These are phyloP conservation scores for Jacaranda copaia DNA, from an alignment of 257 asterid species.

Conservation along the genomic window DNA sequence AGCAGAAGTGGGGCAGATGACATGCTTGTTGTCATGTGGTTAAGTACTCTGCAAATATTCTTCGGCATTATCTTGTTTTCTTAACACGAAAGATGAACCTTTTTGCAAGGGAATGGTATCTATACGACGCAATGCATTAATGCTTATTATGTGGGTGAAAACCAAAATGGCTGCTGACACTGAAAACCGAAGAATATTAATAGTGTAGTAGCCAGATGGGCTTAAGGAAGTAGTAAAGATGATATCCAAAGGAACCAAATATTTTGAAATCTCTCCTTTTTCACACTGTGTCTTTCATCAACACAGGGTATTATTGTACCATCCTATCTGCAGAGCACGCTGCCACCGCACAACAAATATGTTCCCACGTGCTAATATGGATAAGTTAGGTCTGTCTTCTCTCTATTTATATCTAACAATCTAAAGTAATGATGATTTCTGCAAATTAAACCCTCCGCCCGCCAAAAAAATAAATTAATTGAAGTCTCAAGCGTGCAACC, in stretches of 20 bases:
- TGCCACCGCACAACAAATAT: neutral
- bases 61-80: neutral
- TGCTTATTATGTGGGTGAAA: neutral
- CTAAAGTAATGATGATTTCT: too few relatives aligned
- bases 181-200: neutral
- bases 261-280: neutral
- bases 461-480: too few relatives aligned
- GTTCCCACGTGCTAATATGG: neutral
- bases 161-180: neutral
- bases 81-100: neutral
- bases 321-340: neutral
- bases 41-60: neutral
- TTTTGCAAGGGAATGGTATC: constrained; percentile 1
- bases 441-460: too few relatives aligned
- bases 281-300: neutral
- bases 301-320: constrained; percentile 1
- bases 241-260: constrained; percentile 12
- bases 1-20: too few relatives aligned
- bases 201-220: too few relatives aligned
- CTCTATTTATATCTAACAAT: too few relatives aligned
- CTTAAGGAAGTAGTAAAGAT: neutral
- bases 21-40: too few relatives aligned
- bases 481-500: too few relatives aligned
- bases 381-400: too few relatives aligned
- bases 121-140: neutral